Base-by-base conservation (phyloP, 306 rosid genomes). In the Cicer cuneatum region DNA sequence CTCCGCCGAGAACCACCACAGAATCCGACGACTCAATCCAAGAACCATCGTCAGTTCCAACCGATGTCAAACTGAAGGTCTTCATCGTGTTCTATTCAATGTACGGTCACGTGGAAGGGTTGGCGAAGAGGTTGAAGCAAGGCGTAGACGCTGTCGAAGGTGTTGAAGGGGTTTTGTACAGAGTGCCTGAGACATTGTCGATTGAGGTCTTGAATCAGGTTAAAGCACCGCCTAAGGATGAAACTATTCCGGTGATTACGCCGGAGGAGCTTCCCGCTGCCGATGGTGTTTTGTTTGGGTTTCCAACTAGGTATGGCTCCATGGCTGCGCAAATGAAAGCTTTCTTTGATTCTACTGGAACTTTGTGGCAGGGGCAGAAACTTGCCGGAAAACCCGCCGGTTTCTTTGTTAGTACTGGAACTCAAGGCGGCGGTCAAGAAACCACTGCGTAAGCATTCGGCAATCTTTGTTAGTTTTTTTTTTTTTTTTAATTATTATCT, bases 321-420 rank as follows among this genome's bases (percentile, higher is more conserved):
- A 94, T 92, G 99, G 99, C 98, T 19, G 97, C 97, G 74, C 98
- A 94, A 64, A 94, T 94, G 99, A 90, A 94, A 80, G 93, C 98
- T 16, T 94, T 92, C 66, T 94, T 94, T 37, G 98, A 94, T 57
- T 85, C 98, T 5, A 94, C 99, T 0, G 93, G 92, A 52, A 84
- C 82, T 68, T 75, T 94, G 79, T 94, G 98, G 97, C 84, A 80
- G 82, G 96, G 83, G 65, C 99, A 94, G 85, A 92, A 71, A 72
- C 99, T 94, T 19, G 92, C 99, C 1, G 97, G 99, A 40, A 94
- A 92, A 66, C 98, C 99, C 0, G 98, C 90, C 0, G 99, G 99
- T 7, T 85, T 94, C 72, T 94, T 94, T 75, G 93, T 94, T 3
- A 92, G 99, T 42, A 90, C 99, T 4, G 97, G 99, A 1, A 94